phyloP scores from a whole-genome alignment of 305 asterid species.

The Fraxinus floribunda region DNA sequence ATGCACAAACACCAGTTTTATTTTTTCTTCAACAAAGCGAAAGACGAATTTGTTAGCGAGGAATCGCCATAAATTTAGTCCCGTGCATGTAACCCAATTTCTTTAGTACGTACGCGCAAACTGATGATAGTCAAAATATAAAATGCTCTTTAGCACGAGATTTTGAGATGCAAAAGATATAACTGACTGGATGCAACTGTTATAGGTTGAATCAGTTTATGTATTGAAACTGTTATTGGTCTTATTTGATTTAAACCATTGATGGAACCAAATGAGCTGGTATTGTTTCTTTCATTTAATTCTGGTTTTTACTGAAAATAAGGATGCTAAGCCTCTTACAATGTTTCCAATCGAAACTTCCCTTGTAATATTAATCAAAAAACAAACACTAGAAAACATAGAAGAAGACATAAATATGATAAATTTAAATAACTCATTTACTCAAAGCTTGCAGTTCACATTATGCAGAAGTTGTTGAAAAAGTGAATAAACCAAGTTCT shows the following conservation, averaged over 20 bases:
- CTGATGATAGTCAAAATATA: background rate
- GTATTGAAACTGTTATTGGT: slow-evolving; percentile 24
- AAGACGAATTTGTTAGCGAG: background rate
- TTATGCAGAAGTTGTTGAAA: background rate
- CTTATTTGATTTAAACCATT: slow-evolving; percentile 25
- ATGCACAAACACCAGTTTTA: background rate
- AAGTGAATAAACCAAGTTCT: background rate
- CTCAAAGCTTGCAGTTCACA: background rate
- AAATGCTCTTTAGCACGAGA: background rate
- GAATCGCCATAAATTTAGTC: background rate
- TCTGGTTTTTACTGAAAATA: slow-evolving; percentile 4
- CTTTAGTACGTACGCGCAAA: background rate
- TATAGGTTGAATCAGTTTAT: background rate
- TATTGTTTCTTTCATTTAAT: slow-evolving; percentile 25
- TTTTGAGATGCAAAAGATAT: background rate
- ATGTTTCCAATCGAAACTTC: background rate
- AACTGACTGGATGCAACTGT: background rate
- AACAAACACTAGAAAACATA: slow-evolving; percentile 5
- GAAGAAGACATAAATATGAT: background rate
- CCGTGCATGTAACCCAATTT: background rate
- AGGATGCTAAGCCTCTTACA: background rate
- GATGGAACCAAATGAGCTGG: slow-evolving; percentile 36
- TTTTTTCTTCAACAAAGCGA: background rate
- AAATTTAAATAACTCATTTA: background rate
- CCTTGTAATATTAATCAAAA: background rate